Evolutionary conservation across 495 filamentous ascomycete genomes (phyloP).

Genomic region (Trichoderma asperelloides): DNA sequence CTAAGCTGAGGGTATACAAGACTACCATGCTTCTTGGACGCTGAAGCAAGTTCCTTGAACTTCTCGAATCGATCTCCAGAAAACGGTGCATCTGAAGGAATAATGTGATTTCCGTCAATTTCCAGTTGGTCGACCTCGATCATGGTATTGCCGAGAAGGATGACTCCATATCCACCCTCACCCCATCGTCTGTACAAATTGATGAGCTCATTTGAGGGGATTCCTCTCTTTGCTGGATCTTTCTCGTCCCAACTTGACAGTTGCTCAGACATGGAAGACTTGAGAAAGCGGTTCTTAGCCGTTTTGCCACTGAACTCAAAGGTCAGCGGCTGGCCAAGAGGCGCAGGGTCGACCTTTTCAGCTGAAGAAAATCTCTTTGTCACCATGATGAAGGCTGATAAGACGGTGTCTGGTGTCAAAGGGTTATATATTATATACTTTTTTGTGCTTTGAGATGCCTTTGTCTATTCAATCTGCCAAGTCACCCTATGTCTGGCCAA

Average conservation of each 20-base stretch:
- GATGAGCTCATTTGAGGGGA: slow-evolving; percentile 48
- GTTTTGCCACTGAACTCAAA: slow-evolving; percentile 49
- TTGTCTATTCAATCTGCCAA: neutral
- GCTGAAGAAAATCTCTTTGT: neutral
- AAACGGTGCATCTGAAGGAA: slow-evolving; percentile 37
- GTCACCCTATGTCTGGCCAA: neutral
- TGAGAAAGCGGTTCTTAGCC: slow-evolving; percentile 52
- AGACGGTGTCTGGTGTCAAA: neutral
- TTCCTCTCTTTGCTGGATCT: slow-evolving; percentile 40
- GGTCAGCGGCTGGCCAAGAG: slow-evolving; percentile 45
- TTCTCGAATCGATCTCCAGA: slow-evolving; percentile 48
- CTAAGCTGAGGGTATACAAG: slow-evolving; percentile 51
- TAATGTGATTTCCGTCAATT: slow-evolving; percentile 48
- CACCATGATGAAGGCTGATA: neutral
- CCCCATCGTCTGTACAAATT: slow-evolving; percentile 54
- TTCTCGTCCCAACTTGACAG: slow-evolving; percentile 47
- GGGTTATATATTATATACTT: neutral
- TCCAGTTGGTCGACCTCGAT: slow-evolving; percentile 51
- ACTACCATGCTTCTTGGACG: slow-evolving; percentile 42
- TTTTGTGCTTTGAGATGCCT: neutral
- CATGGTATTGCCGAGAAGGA: slow-evolving; percentile 57
- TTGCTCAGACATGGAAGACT: slow-evolving; percentile 55
- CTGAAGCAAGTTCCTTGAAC: slow-evolving; percentile 43
- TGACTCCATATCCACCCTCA: slow-evolving; percentile 46
- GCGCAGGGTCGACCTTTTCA: slow-evolving; percentile 27